These are phyloP conservation scores for Sporothrix luriei DNA, from an alignment of 2,329 filamentous ascomycete species.

Conservation along the genomic window DNA sequence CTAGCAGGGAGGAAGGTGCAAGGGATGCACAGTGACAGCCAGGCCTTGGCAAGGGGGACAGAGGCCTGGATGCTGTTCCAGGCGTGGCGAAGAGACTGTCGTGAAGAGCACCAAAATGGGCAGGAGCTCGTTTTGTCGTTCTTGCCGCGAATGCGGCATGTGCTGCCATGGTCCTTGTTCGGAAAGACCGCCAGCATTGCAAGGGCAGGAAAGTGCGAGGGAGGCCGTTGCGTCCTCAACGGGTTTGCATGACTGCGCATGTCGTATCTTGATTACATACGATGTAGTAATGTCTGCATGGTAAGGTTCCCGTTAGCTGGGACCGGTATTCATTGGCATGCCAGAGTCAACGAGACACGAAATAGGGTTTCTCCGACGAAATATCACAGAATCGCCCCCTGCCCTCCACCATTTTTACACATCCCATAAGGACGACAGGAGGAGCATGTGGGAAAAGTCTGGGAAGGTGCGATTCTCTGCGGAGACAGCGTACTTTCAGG, in stretches of 20 bases:
- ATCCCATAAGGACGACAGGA: neutral
- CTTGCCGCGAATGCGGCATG: neutral
- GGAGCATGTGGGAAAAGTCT: neutral
- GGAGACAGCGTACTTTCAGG: neutral
- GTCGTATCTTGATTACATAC: no score
- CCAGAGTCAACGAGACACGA: no score
- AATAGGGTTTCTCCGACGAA: neutral
- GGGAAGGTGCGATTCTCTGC: neutral
- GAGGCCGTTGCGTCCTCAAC: neutral
- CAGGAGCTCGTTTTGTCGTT: neutral
- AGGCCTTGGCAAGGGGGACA: neutral
- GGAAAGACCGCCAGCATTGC: neutral
- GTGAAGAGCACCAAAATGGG: neutral
- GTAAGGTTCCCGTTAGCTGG: neutral
- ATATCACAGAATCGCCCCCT: neutral
- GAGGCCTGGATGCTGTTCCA: constrained; percentile 10
- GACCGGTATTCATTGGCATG: constrained; percentile 7
- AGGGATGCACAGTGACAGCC: neutral
- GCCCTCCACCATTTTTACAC: neutral
- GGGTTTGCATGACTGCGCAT: neutral
- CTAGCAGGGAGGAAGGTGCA: constrained; percentile 14
- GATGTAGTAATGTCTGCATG: no score
- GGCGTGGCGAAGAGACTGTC: neutral
- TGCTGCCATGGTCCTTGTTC: neutral
- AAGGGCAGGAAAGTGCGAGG: constrained; percentile 7